phyloP scores from a whole-genome alignment of 495 filamentous ascomycete genomes.

The Rhypophila decipiens region DNA sequence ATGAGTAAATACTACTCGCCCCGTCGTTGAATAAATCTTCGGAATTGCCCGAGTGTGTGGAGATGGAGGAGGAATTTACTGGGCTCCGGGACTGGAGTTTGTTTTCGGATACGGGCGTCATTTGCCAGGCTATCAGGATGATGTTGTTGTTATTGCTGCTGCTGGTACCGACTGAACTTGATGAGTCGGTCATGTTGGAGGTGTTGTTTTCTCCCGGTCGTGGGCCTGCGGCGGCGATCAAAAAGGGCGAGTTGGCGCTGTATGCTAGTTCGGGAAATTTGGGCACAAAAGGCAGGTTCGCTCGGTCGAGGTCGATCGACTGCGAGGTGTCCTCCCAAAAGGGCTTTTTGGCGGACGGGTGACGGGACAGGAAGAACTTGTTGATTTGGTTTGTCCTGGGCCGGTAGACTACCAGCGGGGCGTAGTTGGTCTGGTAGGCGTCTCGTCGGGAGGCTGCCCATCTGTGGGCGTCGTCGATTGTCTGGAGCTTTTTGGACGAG shows the following conservation, averaged over 20 bases:
- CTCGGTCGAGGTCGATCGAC: conserved; percentile 16
- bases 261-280: conserved; percentile 26
- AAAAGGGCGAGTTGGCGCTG: conserved; percentile 14
- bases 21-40: not conserved
- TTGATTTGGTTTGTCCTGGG: conserved; percentile 22
- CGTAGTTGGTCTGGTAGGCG: conserved; percentile 16
- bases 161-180: too few relatives aligned
- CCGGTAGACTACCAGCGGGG: conserved; percentile 21
- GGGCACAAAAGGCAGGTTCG: conserved; percentile 20
- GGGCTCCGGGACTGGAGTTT: conserved; percentile 14
- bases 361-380: conserved; percentile 17
- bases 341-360: conserved; percentile 16
- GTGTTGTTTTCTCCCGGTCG: conserved; percentile 18
- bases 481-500: conserved; percentile 19
- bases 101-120: conserved; percentile 16
- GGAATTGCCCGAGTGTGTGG: not conserved
- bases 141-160: conserved; percentile 1
- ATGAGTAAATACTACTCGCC: not conserved
- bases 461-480: conserved; percentile 25
- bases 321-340: conserved; percentile 20
- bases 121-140: conserved; percentile 24
- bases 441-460: conserved; percentile 21
- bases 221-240: conserved; percentile 22
- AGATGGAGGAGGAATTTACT: conserved; percentile 7
- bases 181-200: too few relatives aligned